Percentiles rank a stretch among this genome's conserved stretches.
Conservation (phyloP, 2,329 filamentous ascomycete genomes). For the Claviceps maximensis region DNA sequence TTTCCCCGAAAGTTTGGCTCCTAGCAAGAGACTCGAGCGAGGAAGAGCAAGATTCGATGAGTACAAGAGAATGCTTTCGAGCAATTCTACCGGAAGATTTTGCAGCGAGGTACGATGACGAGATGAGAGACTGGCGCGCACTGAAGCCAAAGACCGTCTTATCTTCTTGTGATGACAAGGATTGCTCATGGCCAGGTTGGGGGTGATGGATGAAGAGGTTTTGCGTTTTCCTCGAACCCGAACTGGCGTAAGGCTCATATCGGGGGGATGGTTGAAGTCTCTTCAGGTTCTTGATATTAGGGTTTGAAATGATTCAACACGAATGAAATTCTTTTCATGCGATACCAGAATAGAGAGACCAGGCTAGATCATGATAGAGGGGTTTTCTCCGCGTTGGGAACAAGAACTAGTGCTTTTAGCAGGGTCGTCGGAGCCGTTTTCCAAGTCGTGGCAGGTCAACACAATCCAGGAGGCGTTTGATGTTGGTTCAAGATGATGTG, state of each 20-base stretch:
- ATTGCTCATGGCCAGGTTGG: slow-evolving; percentile 4
- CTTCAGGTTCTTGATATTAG: too few species aligned
- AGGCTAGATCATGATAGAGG: neutral
- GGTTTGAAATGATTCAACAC: too few species aligned
- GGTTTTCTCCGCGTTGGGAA: neutral
- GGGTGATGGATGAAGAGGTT: slow-evolving; percentile 7
- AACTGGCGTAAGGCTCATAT: slow-evolving; percentile 37
- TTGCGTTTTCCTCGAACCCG: slow-evolving; percentile 33
- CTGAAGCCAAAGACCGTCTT: slow-evolving; percentile 17
- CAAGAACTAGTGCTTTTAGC: neutral
- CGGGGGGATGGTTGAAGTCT: neutral
- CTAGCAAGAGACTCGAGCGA: slow-evolving; percentile 29
- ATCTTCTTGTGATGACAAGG: slow-evolving; percentile 11
- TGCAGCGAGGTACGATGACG: slow-evolving; percentile 17
- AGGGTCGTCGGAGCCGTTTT: neutral
- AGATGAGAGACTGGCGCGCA: slow-evolving; percentile 15
- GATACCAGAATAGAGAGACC: too few species aligned
- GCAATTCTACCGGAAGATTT: slow-evolving; percentile 36
- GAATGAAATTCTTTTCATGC: too few species aligned
- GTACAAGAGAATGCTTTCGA: slow-evolving; percentile 38
- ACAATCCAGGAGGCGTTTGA: neutral
- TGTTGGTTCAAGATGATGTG: neutral
- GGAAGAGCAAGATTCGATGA: slow-evolving; percentile 36
- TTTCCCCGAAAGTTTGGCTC: slow-evolving; percentile 30
- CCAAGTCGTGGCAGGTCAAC: neutral